These are phyloP conservation scores for Pseudocercospora ulei DNA, from an alignment of 2,329 filamentous ascomycete genomes.

Conservation along the genomic window DNA sequence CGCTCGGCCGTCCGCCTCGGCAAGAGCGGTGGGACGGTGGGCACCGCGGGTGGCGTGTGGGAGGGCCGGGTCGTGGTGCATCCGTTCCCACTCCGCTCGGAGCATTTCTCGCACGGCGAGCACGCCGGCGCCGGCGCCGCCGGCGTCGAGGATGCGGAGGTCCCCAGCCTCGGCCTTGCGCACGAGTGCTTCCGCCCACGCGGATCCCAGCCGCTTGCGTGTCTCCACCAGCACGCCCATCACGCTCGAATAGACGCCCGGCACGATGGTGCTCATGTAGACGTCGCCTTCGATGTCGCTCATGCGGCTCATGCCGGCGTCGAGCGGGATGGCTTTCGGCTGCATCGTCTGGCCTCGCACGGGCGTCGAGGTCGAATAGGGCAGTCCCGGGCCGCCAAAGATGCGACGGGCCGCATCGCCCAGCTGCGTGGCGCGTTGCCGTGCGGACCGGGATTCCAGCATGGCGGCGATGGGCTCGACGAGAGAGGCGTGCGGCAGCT, in stretches of 20 bases:
- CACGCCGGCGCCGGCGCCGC: slow-evolving; percentile 61
- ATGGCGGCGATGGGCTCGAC: slow-evolving; percentile 60
- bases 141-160: slow-evolving; percentile 62
- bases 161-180: slow-evolving; percentile 46
- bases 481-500: slow-evolving; percentile 61
- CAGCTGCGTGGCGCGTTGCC: slow-evolving; percentile 61
- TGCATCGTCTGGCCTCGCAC: slow-evolving; percentile 46
- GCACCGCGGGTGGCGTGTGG: slow-evolving; percentile 3
- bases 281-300: slow-evolving; percentile 64
- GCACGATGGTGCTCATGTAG: slow-evolving; percentile 59
- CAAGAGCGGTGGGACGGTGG: slow-evolving; percentile 24
- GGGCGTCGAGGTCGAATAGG: slow-evolving; percentile 65
- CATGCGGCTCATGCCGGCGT: slow-evolving; percentile 58
- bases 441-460: slow-evolving; percentile 41
- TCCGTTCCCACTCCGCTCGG: slow-evolving; percentile 67
- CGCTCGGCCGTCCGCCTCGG: slow-evolving; percentile 31
- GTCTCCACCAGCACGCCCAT: slow-evolving; percentile 62
- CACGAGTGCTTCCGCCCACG: slow-evolving; percentile 59
- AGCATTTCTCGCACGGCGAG: slow-evolving; percentile 70
- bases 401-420: slow-evolving; percentile 58
- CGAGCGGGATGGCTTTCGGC: slow-evolving; percentile 56
- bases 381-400: slow-evolving; percentile 68
- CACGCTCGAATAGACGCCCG: slow-evolving; percentile 59
- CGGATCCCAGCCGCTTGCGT: slow-evolving; percentile 58
- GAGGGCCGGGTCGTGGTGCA: slow-evolving; percentile 39